phyloP scores from a whole-genome alignment of 2,329 filamentous ascomycete species.

The Aureobasidium sp. region DNA sequence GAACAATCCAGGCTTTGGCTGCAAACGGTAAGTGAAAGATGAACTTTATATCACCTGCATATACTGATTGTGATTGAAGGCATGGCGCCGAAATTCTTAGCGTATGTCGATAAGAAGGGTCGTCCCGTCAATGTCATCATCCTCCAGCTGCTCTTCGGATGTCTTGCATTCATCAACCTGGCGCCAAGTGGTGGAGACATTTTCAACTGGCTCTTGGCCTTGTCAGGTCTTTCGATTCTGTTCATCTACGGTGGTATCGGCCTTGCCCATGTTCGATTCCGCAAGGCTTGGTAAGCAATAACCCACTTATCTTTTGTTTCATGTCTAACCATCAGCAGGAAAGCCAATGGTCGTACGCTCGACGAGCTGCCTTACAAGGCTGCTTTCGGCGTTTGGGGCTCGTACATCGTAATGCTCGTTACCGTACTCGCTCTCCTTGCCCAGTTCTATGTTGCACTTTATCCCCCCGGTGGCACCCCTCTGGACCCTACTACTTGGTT shows the following conservation, averaged over 20 bases:
- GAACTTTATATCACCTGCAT: not conserved
- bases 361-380: constrained; percentile 56
- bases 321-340: not conserved
- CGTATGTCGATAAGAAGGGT: constrained; percentile 75
- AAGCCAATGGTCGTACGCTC: constrained; percentile 47
- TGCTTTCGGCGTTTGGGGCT: constrained; percentile 49
- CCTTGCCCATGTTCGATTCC: constrained; percentile 81
- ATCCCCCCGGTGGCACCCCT: constrained; percentile 2
- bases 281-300: constrained; percentile 52
- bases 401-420: constrained; percentile 50
- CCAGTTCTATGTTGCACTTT: constrained; percentile 22
- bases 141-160: constrained; percentile 56
- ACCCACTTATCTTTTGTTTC: fast-evolving
- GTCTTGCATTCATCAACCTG: constrained; percentile 60
- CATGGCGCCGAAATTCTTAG: constrained; percentile 69
- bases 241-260: constrained; percentile 80
- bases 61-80: constrained; percentile 26
- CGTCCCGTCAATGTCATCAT: constrained; percentile 67
- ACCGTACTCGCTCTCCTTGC: constrained; percentile 47
- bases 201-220: constrained; percentile 67
- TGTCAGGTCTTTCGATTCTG: constrained; percentile 61
- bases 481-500: constrained; percentile 16
- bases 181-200: constrained; percentile 55
- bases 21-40: constrained; percentile 35
- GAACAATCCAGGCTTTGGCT: constrained; percentile 42